A percentile compares a stretch with the other conserved stretches of the same genome.
Conservation (phyloP, 257 asterid species). For the Verbascum thapsus region DNA sequence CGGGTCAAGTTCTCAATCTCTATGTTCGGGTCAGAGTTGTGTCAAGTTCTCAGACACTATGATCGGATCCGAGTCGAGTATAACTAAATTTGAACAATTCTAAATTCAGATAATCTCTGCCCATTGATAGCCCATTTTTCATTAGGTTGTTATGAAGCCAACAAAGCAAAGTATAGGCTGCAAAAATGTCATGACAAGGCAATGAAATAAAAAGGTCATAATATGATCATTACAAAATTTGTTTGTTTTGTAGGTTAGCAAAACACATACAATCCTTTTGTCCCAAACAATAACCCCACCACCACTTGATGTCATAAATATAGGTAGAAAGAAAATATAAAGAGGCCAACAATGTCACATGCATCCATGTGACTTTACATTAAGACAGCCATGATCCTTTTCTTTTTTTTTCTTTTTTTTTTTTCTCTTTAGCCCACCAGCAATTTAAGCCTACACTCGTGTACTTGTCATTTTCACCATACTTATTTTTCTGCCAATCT, state of each 20-base stretch:
- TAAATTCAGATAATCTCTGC: too few relatives aligned
- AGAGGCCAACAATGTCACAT: constrained; percentile 40
- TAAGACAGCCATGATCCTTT: constrained; percentile 33
- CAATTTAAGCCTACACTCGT: constrained; percentile 20
- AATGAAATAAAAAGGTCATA: too few relatives aligned
- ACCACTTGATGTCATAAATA: constrained; percentile 10
- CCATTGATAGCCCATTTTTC: too few relatives aligned
- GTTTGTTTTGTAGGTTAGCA: not conserved
- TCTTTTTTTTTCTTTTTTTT: constrained; percentile 9
- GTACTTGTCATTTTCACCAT: constrained; percentile 27
- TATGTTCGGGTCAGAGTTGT: too few relatives aligned
- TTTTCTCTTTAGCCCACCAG: constrained; percentile 13
- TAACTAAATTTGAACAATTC: too few relatives aligned
- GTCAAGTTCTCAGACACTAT: too few relatives aligned
- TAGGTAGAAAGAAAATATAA: not conserved
- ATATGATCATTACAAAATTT: not conserved
- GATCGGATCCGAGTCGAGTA: too few relatives aligned
- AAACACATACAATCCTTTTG: constrained; percentile 4
- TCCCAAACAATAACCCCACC: not conserved
- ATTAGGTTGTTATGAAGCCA: constrained; percentile 29
- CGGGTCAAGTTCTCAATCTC: too few relatives aligned
- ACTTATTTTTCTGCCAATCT: too few relatives aligned
- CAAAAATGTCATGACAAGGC: too few relatives aligned
- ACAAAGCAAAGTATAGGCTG: constrained; percentile 27
- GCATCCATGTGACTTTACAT: constrained; percentile 45